Base-by-base conservation (phyloP, 2,329 filamentous ascomycete species). In the Nannizziopsis barbatae region DNA sequence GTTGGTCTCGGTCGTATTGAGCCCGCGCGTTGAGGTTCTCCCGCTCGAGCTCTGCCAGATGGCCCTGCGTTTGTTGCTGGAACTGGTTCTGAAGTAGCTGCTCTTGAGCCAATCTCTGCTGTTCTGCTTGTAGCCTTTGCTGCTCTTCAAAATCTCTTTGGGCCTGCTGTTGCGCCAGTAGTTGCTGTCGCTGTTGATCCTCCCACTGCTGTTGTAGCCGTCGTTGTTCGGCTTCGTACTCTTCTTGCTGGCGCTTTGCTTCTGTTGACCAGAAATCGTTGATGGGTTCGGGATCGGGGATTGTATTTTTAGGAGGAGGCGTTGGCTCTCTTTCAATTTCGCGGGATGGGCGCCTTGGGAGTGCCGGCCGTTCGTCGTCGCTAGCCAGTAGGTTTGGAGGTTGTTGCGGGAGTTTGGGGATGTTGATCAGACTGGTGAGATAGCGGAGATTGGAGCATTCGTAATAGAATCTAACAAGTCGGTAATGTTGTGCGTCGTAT, bases 381-480 rank as follows among this genome's bases (percentile, higher is more conserved):
- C 94, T 88, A 15, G 80, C 79, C 12, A 95, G 75, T 35, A 96
- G 74, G 59, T 86, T 96, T 0, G 92, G 92, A 0, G 92, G 86
- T 49, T 96, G 89, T 68, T 94, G 86, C 0, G 92, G 89, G 44
- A 98, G 77, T 65, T 95, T 96, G 1, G 92, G 92, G 5, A 98
- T 87, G 1, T 87, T 94, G 61, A 98, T 96, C 45, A 98, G 74
- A 60, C 88, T 95, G 11, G 92, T 98, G 42, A 98, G 76, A 64
- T 98, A 98, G 57, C 92, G 84, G 48, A 98, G 75, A 65, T 96
- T 98, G 9, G 92, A 95, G 69, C 92, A 98, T 69, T 98, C 92
- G 68, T 96, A 96, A 71, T 98, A 98, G 70, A 96, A 98, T 62
- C 93, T 92, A 62, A 95, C 85, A 12, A 98, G 77, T 14, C 92